Base-by-base conservation (phyloP, 208 protist genomes). In the Novymonas esmeraldas region DNA sequence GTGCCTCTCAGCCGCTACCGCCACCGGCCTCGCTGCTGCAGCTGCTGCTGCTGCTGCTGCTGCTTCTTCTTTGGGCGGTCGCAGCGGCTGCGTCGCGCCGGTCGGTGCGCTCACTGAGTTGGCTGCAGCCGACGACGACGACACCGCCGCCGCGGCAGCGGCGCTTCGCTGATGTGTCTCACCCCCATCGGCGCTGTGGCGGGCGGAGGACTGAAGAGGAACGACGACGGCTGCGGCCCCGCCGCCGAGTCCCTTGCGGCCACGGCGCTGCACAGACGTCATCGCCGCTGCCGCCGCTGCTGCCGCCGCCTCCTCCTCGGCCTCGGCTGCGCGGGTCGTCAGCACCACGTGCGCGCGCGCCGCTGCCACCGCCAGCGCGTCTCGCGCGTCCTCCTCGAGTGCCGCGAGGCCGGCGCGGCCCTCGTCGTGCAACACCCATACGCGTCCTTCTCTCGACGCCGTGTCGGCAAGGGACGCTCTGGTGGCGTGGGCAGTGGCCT, bases 271-370 rank as follows among this genome's bases (percentile, higher is more conserved):
- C 38, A 44, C 22, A 34, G 14, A 11, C n/a, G 26, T 29, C 20
- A 28, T 29, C 31, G 33, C 33, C 29, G 52, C 52, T 20, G 52
- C 33, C 39, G 36, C 24, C 20, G 39, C 41, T 63, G 41, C 38
- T 24, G 26, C 26, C 2, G 55, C 24, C 13, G 75, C 78, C 22
- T 71, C 82, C 44, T 85, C 75, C 26, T 73, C 50, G 0, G 71
- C 39, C 24, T 66, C 70, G 9, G 72, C 70, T 3, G 64, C 73
- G 9, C 71, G 59, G 49, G 41, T 51, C 6, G 62, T 33, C 3
- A 60, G 29, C 51, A 63, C 64, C 28, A 82, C 24, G 22, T 81
- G 60, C 16, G 36, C 70, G 9, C 20, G 54, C n/a, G 70, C 62
- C 3, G 70, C 70, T 6, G 54, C 70, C 56, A 69, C 13, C 38